phyloP scores from a whole-genome alignment of 306 rosid genomes.

The Malus sieversii region DNA sequence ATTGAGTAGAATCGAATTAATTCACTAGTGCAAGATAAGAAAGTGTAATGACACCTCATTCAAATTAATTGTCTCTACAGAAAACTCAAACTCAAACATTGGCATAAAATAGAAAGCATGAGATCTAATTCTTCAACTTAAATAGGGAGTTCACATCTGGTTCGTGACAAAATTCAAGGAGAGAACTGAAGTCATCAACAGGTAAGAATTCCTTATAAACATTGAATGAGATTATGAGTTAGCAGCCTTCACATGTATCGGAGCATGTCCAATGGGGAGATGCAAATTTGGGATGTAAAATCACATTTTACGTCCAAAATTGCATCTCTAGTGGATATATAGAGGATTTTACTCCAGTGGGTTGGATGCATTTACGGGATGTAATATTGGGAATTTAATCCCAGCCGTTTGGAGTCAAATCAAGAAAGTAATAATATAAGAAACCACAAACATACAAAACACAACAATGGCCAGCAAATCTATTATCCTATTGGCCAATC shows the following conservation, averaged over 20 bases:
- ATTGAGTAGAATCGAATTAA: neutral
- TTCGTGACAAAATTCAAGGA: neutral
- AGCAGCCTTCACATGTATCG: neutral
- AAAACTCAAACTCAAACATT: neutral
- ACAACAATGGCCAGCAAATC: neutral
- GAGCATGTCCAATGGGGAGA: neutral
- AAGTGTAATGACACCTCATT: neutral
- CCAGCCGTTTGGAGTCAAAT: neutral
- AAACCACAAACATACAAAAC: neutral
- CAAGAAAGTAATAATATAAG: neutral
- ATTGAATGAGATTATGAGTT: neutral
- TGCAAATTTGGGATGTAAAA: neutral
- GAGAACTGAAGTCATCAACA: neutral
- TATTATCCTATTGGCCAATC: neutral
- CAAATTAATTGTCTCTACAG: neutral
- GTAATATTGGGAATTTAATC: neutral
- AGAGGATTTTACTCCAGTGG: neutral
- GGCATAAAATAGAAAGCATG: neutral
- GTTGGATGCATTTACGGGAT: neutral
- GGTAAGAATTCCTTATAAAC: neutral
- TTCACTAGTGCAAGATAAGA: neutral
- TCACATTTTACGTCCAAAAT: too few species aligned
- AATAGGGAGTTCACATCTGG: neutral
- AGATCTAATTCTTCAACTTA: neutral
- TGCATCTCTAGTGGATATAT: neutral